A percentile compares a stretch with the other conserved stretches of the same genome.
These are phyloP conservation scores for Fusarium sp. DNA, from an alignment of 2,329 filamentous ascomycete species.

Conservation along the genomic window DNA sequence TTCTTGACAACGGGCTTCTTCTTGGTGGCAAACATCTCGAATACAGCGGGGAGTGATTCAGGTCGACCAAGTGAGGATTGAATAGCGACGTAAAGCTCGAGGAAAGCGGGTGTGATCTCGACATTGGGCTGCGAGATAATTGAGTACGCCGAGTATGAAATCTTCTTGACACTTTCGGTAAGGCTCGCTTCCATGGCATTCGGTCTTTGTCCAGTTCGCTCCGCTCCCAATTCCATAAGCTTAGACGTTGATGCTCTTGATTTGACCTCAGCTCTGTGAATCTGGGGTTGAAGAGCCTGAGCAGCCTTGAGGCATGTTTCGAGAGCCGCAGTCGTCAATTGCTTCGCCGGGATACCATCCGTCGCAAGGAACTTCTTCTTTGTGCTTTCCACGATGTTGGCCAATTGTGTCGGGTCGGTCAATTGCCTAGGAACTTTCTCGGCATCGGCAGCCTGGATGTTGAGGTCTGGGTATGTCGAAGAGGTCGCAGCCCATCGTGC, in stretches of 20 bases:
- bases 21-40: constrained; percentile 87
- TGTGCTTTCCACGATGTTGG: constrained; percentile 56
- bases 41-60: constrained; percentile 80
- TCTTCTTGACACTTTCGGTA: constrained; percentile 59
- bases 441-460: constrained; percentile 26
- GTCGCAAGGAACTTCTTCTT: constrained; percentile 57
- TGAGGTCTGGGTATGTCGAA: constrained; percentile 33
- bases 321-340: constrained; percentile 57
- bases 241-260: constrained; percentile 63
- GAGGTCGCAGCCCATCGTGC: constrained; percentile 46
- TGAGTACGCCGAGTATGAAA: constrained; percentile 72
- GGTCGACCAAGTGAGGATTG: constrained; percentile 79
- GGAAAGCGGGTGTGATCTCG: constrained; percentile 79
- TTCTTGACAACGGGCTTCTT: constrained; percentile 72
- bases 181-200: constrained; percentile 50
- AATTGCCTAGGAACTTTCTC: constrained; percentile 42
- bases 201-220: constrained; percentile 48
- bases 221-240: constrained; percentile 60
- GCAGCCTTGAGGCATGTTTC: constrained; percentile 59
- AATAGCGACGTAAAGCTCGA: constrained; percentile 79
- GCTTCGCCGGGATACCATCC: constrained; percentile 57
- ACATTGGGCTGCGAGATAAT: constrained; percentile 80
- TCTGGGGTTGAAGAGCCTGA: constrained; percentile 56
- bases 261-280: constrained; percentile 53
- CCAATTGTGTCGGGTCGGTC: constrained; percentile 55